These are phyloP conservation scores for Magnusiomyces sp. DNA, from an alignment of 1,139 yeast species.

Conservation along the genomic window DNA sequence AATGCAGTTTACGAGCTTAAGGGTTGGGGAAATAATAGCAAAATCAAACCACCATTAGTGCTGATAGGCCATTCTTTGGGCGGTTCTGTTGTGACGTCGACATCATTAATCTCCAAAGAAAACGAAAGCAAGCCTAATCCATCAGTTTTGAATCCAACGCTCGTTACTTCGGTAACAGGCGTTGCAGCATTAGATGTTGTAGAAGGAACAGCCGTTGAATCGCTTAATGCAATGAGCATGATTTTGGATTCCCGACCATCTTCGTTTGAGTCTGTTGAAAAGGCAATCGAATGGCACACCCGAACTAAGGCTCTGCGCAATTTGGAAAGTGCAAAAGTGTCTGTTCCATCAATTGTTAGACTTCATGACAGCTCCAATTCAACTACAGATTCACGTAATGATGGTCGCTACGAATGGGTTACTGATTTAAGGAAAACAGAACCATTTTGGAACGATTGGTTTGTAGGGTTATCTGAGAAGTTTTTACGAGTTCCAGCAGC, in stretches of 20 bases:
- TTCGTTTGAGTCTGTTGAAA: constrained; percentile 41
- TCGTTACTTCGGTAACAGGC: constrained; percentile 37
- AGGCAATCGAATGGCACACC: constrained; percentile 82
- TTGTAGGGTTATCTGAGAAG: constrained; percentile 52
- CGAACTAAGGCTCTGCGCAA: constrained; percentile 44
- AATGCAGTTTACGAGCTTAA: constrained; percentile 31
- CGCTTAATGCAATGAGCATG: constrained; percentile 56
- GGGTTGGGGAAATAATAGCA: constrained; percentile 16
- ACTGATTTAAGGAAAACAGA: constrained; percentile 53
- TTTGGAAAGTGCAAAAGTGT: constrained; percentile 54
- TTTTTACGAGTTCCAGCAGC: constrained; percentile 53
- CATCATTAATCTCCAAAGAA: constrained; percentile 17
- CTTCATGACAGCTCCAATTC: background rate
- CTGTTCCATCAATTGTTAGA: constrained; percentile 60
- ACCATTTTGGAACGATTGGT: constrained; percentile 80
- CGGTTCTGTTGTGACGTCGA: constrained; percentile 67
- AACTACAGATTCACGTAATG: constrained; percentile 13
- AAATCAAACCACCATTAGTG: constrained; percentile 35
- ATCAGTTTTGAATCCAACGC: constrained; percentile 1
- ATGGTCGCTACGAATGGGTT: constrained; percentile 44
- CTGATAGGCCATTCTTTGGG: constrained; percentile 90
- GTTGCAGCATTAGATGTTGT: constrained; percentile 80
- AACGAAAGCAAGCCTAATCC: background rate
- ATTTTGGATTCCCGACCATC: constrained; percentile 58
- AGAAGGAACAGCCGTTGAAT: constrained; percentile 78